phyloP scores from a whole-genome alignment of 2,329 filamentous ascomycete genomes.

The Raffaelea deltoideospora region DNA sequence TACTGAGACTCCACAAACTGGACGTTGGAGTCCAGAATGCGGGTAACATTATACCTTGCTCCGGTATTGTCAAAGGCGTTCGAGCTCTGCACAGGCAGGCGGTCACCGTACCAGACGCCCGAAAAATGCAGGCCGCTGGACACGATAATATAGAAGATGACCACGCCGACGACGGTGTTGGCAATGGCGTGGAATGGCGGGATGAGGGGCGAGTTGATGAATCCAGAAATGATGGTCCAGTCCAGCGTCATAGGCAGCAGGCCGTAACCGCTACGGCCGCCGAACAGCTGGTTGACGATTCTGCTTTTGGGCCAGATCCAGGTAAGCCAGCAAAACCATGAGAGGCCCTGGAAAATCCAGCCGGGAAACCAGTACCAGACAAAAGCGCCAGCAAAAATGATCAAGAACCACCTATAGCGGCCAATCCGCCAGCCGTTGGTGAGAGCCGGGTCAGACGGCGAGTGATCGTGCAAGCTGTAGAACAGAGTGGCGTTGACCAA shows the following conservation, averaged over 20 bases:
- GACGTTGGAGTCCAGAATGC: slow-evolving; percentile 39
- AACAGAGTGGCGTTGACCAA: slow-evolving; percentile 48
- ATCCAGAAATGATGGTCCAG: slow-evolving; percentile 29
- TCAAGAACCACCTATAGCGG: slow-evolving; percentile 48
- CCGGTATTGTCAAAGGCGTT: slow-evolving; percentile 52
- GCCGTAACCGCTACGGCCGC: slow-evolving; percentile 23
- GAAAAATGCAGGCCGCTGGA: slow-evolving; percentile 45
- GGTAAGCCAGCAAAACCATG: slow-evolving; percentile 27
- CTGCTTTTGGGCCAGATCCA: slow-evolving; percentile 32
- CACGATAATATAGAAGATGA: slow-evolving; percentile 38
- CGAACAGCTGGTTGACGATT: slow-evolving; percentile 30
- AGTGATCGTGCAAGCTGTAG: slow-evolving; percentile 48
- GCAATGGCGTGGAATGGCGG: slow-evolving; percentile 40
- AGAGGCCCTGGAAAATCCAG: slow-evolving; percentile 35
- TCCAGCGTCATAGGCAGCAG: slow-evolving; percentile 23
- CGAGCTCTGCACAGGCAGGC: slow-evolving; percentile 45
- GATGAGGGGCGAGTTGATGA: slow-evolving; percentile 31
- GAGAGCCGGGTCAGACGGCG: slow-evolving; percentile 31
- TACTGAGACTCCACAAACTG: slow-evolving; percentile 48
- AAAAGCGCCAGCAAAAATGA: slow-evolving; percentile 35
- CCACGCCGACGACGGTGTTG: slow-evolving; percentile 36
- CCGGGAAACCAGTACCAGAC: slow-evolving; percentile 41
- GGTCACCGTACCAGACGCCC: slow-evolving; percentile 41
- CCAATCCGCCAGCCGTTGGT: slow-evolving; percentile 47
- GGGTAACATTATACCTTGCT: slow-evolving; percentile 39